Percentiles rank a stretch among this genome's conserved stretches.
These are phyloP conservation scores for Phytophthora macrochlamydospora DNA, from an alignment of 352 stramenopile genomes.

Conservation along the genomic window DNA sequence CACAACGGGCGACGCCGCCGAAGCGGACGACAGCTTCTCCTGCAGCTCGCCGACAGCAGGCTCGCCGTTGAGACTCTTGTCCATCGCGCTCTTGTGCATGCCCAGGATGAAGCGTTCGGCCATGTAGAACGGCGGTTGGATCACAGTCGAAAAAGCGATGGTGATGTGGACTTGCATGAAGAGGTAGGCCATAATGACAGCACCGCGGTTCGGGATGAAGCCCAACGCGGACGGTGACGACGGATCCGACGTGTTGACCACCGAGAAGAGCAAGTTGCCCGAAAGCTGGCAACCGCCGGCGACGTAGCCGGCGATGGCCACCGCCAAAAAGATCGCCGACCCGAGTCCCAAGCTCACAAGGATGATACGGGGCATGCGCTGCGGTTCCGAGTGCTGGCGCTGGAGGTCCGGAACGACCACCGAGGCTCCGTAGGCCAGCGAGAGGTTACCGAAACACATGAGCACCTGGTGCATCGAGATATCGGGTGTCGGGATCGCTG, in stretches of 20 bases:
- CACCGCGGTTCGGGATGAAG: constrained; percentile 30
- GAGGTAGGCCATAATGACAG: constrained; percentile 33
- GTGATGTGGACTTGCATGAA: constrained; percentile 44
- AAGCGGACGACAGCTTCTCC: constrained; percentile 33
- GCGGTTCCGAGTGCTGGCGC: constrained; percentile 42
- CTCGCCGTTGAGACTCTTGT: not conserved
- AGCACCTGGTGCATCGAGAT: constrained; percentile 34
- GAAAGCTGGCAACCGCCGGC: constrained; percentile 43
- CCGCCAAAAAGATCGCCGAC: constrained; percentile 40
- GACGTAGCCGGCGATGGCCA: constrained; percentile 38
- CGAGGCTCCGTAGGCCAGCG: constrained; percentile 30
- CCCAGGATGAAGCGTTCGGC: constrained; percentile 43
- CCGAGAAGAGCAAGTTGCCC: constrained; percentile 32
- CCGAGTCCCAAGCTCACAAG: constrained; percentile 37
- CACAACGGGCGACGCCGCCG: constrained; percentile 14
- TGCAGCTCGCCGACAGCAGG: constrained; percentile 3
- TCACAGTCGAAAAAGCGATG: constrained; percentile 49
- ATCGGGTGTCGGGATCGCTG: constrained; percentile 24
- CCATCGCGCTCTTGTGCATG: constrained; percentile 34
- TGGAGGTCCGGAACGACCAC: constrained; percentile 33
- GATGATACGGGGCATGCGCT: constrained; percentile 48
- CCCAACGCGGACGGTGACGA: constrained; percentile 20
- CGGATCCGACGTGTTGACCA: constrained; percentile 29
- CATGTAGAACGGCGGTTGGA: constrained; percentile 45
- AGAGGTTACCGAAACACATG: constrained; percentile 33